These are phyloP conservation scores for Pythium volutum DNA, from an alignment of 352 stramenopile genomes.

Conservation along the genomic window DNA sequence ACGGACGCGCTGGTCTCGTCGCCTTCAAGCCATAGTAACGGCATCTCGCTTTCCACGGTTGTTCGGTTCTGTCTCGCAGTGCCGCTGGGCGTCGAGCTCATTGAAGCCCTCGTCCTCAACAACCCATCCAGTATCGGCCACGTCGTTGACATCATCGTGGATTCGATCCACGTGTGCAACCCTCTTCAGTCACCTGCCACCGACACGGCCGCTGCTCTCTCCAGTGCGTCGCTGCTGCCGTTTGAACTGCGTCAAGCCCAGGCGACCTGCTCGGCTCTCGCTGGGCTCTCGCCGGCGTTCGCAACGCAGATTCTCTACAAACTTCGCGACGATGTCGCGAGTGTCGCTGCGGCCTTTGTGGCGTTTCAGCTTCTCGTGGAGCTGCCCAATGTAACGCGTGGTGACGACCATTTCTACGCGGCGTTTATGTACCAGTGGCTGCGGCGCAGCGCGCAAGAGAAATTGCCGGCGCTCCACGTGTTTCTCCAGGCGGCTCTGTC, in stretches of 20 bases:
- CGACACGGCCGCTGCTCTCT: slow-evolving; percentile 7
- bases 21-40: neutral
- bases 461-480: slow-evolving; percentile 9
- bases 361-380: slow-evolving; percentile 26
- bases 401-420: slow-evolving; percentile 25
- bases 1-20: neutral
- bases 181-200: neutral
- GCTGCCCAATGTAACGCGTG: slow-evolving; percentile 10
- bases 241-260: slow-evolving; percentile 21
- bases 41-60: slow-evolving; percentile 5
- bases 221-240: slow-evolving; percentile 11
- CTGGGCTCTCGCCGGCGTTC: slow-evolving; percentile 37
- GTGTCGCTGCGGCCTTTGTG: slow-evolving; percentile 11
- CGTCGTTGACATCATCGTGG: slow-evolving; percentile 39
- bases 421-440: slow-evolving; percentile 50
- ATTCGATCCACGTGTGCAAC: slow-evolving; percentile 23
- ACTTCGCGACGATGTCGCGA: slow-evolving; percentile 8
- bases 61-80: slow-evolving; percentile 31
- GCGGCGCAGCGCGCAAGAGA: slow-evolving; percentile 6
- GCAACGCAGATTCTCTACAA: slow-evolving; percentile 22
- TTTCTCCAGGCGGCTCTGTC: slow-evolving; percentile 19
- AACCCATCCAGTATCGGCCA: slow-evolving; percentile 39
- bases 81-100: slow-evolving; percentile 36
- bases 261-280: slow-evolving; percentile 32
- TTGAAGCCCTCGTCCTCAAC: slow-evolving; percentile 48